Evolutionary conservation across 768 basidiomycete genomes (phyloP).

Genomic region (Boletus rubescentipes): DNA sequence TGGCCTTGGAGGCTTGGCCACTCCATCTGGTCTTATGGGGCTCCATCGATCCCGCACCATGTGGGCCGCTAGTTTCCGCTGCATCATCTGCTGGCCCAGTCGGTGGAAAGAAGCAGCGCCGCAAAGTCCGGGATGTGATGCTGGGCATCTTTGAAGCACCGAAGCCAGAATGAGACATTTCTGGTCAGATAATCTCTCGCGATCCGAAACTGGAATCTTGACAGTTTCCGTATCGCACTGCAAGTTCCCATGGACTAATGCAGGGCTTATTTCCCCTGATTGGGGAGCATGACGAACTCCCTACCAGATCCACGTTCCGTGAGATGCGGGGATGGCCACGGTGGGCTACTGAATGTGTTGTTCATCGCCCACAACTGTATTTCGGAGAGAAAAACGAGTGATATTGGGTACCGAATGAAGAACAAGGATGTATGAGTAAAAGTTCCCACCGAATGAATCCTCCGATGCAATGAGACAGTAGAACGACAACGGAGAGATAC

Average conservation of each 20-base stretch:
- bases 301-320: slow-evolving; percentile 22
- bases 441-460: slow-evolving; percentile 16
- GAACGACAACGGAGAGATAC: background rate
- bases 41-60: slow-evolving; percentile 17
- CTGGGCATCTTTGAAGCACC: slow-evolving; percentile 8
- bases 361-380: background rate
- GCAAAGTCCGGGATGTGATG: slow-evolving; percentile 31
- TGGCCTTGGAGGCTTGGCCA: background rate
- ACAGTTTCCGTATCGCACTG: slow-evolving; percentile 8
- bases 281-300: slow-evolving; percentile 3
- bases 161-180: slow-evolving; percentile 9
- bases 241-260: slow-evolving; percentile 5
- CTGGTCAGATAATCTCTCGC: slow-evolving; percentile 11
- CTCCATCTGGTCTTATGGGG: slow-evolving; percentile 5
- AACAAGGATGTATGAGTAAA: slow-evolving; percentile 12
- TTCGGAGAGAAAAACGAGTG: slow-evolving; percentile 6
- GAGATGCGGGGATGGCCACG: slow-evolving; percentile 25
- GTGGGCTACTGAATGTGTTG: slow-evolving; percentile 14
- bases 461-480: background rate
- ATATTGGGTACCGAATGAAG: slow-evolving; percentile 16
- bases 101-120: slow-evolving; percentile 6
- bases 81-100: slow-evolving; percentile 2
- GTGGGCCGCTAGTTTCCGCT: slow-evolving; percentile 24
- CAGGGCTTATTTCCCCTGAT: slow-evolving; percentile 14
- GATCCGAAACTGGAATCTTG: slow-evolving; percentile 15